These are phyloP conservation scores for Amanita fuliginea DNA, from an alignment of 768 basidiomycete species.

Conservation along the genomic window DNA sequence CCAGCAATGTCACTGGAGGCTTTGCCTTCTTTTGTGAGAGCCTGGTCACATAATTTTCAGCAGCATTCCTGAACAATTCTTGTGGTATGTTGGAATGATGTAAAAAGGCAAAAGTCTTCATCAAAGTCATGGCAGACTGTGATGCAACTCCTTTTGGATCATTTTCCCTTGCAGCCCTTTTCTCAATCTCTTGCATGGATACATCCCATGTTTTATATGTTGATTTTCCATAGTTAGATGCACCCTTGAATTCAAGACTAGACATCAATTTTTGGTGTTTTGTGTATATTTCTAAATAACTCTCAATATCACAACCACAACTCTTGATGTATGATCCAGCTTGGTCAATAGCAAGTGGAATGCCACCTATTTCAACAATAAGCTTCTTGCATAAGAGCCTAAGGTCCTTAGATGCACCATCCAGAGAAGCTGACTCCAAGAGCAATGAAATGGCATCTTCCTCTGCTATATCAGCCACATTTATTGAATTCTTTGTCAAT, in stretches of 20 bases:
- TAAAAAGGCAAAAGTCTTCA: neutral
- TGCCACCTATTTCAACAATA: neutral
- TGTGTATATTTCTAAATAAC: neutral
- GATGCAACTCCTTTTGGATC: neutral
- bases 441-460: conserved; percentile 9
- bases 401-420: neutral
- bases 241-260: neutral
- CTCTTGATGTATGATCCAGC: neutral
- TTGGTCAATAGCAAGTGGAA: conserved; percentile 11
- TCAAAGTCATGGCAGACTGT: neutral
- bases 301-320: neutral
- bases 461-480: conserved; percentile 9
- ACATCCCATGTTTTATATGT: conserved; percentile 3
- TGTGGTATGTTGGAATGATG: neutral
- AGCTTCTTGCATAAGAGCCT: neutral
- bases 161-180: neutral
- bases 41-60: too few species aligned
- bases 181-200: neutral
- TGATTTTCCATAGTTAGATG: neutral
- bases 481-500: neutral
- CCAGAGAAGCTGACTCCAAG: neutral
- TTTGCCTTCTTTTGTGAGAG: neutral
- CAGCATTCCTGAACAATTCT: neutral
- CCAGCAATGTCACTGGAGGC: neutral
- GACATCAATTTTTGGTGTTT: neutral